A percentile compares a stretch with the other conserved stretches of the same genome.
phyloP scores from a whole-genome alignment of 768 basidiomycete genomes.

The Lactarius akahatsu region DNA sequence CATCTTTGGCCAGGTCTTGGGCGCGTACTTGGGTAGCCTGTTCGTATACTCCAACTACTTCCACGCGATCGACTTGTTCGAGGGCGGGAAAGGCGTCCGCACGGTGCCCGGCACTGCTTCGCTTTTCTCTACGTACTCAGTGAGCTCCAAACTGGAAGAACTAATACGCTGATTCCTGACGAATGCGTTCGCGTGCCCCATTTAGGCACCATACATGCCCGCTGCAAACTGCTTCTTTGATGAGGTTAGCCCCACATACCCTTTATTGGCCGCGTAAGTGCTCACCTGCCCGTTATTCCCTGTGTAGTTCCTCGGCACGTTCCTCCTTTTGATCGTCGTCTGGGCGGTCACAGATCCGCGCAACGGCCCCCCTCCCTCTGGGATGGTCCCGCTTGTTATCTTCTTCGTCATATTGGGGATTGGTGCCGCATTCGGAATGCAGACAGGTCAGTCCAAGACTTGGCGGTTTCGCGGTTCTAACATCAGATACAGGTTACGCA shows the following conservation, averaged over 20 bases:
- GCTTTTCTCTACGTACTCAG: conserved; percentile 62
- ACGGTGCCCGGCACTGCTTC: conserved; percentile 55
- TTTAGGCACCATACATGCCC: conserved; percentile 43
- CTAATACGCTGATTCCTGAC: neutral
- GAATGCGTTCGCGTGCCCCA: neutral
- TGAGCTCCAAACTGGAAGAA: conserved; percentile 34
- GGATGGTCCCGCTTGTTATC: conserved; percentile 53
- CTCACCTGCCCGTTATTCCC: neutral
- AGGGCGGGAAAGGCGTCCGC: conserved; percentile 54
- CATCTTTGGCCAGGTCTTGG: conserved; percentile 60
- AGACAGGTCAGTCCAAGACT: conserved; percentile 40
- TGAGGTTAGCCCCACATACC: conserved; percentile 36
- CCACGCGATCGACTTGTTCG: conserved; percentile 62
- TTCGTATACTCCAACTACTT: conserved; percentile 63
- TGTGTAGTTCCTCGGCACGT: conserved; percentile 52
- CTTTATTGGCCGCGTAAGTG: neutral
- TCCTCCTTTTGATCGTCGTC: conserved; percentile 52
- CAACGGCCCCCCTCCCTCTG: conserved; percentile 49
- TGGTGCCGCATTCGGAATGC: conserved; percentile 55
- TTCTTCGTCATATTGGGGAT: conserved; percentile 59
- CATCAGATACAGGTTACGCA: conserved; percentile 44
- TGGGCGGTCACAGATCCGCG: conserved; percentile 52
- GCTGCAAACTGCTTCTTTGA: conserved; percentile 45
- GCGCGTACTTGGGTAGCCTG: conserved; percentile 57
- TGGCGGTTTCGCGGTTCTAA: neutral